Evolutionary conservation across 2,329 filamentous ascomycete species (phyloP).

Genomic region (Colletotrichum sp.): DNA sequence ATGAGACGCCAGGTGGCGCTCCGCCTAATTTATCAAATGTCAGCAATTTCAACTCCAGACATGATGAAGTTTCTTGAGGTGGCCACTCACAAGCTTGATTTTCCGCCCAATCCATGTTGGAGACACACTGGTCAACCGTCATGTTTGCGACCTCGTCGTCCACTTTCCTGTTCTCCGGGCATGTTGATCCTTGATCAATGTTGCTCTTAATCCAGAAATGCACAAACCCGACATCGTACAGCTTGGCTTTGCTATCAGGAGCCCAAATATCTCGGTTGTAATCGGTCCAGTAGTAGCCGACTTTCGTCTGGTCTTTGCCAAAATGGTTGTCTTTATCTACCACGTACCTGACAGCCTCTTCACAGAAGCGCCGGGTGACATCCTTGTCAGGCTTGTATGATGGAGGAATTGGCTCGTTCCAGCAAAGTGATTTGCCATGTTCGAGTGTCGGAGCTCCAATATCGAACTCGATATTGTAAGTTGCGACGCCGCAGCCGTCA

Average conservation of each 20-base stretch:
- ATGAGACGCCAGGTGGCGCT: neutral
- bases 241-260: neutral
- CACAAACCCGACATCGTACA: neutral
- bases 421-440: neutral
- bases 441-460: neutral
- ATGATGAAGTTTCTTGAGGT: neutral
- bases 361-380: neutral
- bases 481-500: constrained; percentile 1
- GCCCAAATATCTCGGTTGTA: neutral
- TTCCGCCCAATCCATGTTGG: neutral
- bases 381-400: neutral
- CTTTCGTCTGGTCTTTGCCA: neutral
- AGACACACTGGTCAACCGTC: neutral
- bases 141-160: neutral
- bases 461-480: neutral
- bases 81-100: constrained; percentile 1
- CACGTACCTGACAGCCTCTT: neutral
- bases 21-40: neutral
- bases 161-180: neutral
- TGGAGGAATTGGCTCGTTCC: neutral
- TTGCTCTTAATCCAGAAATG: constrained; percentile 8
- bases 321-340: neutral
- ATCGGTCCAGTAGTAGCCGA: constrained; percentile 7
- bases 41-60: neutral
- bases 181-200: neutral